Base-by-base conservation (phyloP, 176 grass and related monocot species). In the Chloris gayana region DNA sequence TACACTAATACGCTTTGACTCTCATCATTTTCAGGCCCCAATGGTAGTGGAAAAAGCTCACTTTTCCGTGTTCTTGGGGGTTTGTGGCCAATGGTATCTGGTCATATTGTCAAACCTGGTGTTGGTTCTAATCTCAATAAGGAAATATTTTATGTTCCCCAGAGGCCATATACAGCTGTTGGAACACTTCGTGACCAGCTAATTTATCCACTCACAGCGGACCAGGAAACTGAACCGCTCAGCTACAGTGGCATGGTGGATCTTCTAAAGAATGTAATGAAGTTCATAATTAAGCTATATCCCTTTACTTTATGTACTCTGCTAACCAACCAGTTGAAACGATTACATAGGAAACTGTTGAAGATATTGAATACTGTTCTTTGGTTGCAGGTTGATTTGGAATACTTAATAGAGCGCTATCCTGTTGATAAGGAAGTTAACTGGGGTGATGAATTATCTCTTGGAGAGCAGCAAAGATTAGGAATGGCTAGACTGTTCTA, bases 141-240 rank as follows among this genome's bases (percentile, higher is more conserved):
- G 88, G 96, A 98, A 86, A 98, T 98, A 44, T 98, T 98, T 83
- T 98, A 98, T 94, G 96, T 98, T 1, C 96, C 96, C 22, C 96
- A 98, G 83, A 87, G 92, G 56, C 96, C 96, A 60, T 98, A 98
- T 87, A 98, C 92, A 84, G 96, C 92, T 9, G 92, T 95, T 24
- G 96, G 96, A 62, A 98, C 96, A 69, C 96, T 98, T 70, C 88
- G 96, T 1, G 96, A 95, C 68, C 96, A 98, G 72, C 75, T 98
- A 72, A 98, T 98, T 50, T 98, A 98, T 88, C 96, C 96, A 6
- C 88, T 95, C 54, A 95, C 92, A 82, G 81, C 69, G 69, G 96
- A 93, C 49, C 88, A 98, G 82, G 96, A 98, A 85, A 93, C 72
- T 38, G 92, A 98, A 74, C 88, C 88, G 81, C 96, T 98, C 58